Evolutionary conservation across 257 asterid genomes (phyloP), one percentile per base, ranked within the genome.

Genomic region (Eucommia ulmoides): DNA sequence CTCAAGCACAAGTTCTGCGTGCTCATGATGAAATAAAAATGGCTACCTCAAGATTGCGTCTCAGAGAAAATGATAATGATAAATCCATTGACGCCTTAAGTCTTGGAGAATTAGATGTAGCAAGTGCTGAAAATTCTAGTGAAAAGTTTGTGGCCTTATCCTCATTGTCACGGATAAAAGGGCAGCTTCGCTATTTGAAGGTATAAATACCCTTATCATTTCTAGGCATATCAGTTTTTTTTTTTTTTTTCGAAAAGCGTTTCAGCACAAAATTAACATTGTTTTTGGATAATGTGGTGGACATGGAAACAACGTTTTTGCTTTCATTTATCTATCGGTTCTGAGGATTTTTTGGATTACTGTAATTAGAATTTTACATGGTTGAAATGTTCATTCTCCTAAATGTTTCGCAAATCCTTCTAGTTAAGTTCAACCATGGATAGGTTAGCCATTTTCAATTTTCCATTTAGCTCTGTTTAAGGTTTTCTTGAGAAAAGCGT

Each of bases 101-200:
- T 59, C 64, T 61, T 41, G 98, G 76, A 57, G 98, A 91, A 69
- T 65, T 91, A 33, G 98, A 82, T 71, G 66, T 35, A 24, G 93
- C 96, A 64, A 80, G 75, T 64, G 80, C 74, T 56, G 84, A 82
- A 73, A 80, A 79, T 71, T 85, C 96, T 41, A 72, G 93, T 46
- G 96, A 91, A 53, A 91, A 91, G 66, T 82, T 91, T 69, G 56
- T 91, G 23, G 94, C 84, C 15, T 46, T 60, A 69, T 78, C 82
- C 70, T 73, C 79, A 54, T 58, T 91, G 66, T 72, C 86, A 7
- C 94, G 89, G 35, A 65, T 77, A 64, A 85, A 72, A 69, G 96
- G 96, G 56, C 96, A 91, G 66, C 93, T 91, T 54, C 96, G 98
- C 54, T 91, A 82, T 74, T 83, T 91, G 74, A 81, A 82, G 94